These are phyloP conservation scores for Aspergillus latus DNA, from an alignment of 2,329 filamentous ascomycete species.

Conservation along the genomic window DNA sequence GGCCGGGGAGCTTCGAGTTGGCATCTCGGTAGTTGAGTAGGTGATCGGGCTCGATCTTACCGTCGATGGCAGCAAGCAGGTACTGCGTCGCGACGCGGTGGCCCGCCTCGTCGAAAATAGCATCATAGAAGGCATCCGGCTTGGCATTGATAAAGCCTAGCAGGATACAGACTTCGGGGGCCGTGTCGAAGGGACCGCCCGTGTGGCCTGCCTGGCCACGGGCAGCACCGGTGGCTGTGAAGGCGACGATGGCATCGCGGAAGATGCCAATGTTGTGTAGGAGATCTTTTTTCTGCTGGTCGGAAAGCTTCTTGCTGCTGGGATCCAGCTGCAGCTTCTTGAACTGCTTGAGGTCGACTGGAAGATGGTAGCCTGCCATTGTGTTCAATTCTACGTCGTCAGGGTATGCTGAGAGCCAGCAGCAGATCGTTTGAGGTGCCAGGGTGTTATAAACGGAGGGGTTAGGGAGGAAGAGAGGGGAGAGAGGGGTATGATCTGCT, in stretches of 20 bases:
- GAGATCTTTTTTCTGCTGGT: slow-evolving; percentile 39
- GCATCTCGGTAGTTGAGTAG: slow-evolving; percentile 45
- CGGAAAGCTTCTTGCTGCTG: slow-evolving; percentile 34
- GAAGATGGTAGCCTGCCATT: slow-evolving; percentile 20
- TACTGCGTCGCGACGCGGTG: slow-evolving; percentile 45
- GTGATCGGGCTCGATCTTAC: slow-evolving; percentile 39
- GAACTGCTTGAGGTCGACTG: slow-evolving; percentile 37
- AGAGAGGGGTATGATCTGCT: not conserved
- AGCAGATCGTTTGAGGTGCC: slow-evolving; percentile 5
- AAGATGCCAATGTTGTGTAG: slow-evolving; percentile 41
- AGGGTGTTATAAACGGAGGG: slow-evolving; percentile 23
- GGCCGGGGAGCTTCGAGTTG: slow-evolving; percentile 41
- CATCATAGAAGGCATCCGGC: slow-evolving; percentile 33
- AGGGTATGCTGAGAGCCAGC: too few species aligned
- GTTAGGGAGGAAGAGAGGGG: too few species aligned
- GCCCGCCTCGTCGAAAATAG: slow-evolving; percentile 41
- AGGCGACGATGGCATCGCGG: slow-evolving; percentile 42
- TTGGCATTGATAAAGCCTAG: slow-evolving; percentile 38
- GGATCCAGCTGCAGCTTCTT: slow-evolving; percentile 38
- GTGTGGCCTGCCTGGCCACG: slow-evolving; percentile 42
- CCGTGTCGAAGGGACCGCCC: slow-evolving; percentile 42
- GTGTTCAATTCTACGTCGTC: not conserved
- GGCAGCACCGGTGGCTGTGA: slow-evolving; percentile 41
- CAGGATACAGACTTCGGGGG: slow-evolving; percentile 43
- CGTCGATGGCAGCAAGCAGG: slow-evolving; percentile 37